Conservation (phyloP, 23 red algal genomes). For the Chondrus crispus region DNA sequence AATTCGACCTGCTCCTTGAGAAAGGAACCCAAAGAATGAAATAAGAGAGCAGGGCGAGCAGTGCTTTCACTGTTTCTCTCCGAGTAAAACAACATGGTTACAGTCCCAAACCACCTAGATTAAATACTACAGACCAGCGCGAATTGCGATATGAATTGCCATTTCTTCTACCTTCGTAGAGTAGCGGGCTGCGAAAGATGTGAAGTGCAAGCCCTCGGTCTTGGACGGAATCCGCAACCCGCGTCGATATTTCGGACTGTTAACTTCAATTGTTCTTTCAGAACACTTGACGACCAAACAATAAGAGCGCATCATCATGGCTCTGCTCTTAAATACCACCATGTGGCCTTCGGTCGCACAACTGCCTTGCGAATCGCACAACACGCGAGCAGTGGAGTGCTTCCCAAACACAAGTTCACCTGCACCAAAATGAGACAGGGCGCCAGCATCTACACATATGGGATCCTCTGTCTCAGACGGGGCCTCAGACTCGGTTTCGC, state of each 20-base stretch:
- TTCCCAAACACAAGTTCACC: not conserved
- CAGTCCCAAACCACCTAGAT: no score
- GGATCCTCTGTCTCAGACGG: not conserved
- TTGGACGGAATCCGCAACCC: constrained; percentile 9
- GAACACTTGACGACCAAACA: not conserved
- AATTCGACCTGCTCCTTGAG: no score
- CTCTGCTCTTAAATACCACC: not conserved
- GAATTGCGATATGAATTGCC: constrained; percentile 14
- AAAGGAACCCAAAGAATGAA: no score
- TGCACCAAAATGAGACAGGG: not conserved
- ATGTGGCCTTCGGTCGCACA: constrained; percentile 22
- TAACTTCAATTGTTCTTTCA: not conserved
- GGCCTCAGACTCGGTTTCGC: not conserved
- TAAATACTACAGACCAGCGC: constrained; percentile 13
- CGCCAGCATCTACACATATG: not conserved
- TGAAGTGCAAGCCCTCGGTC: not conserved
- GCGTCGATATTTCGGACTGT: constrained; percentile 27
- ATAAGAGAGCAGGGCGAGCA: no score
- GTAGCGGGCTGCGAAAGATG: constrained; percentile 16
- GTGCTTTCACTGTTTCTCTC: no score
- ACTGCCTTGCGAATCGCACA: not conserved
- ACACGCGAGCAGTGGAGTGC: not conserved
- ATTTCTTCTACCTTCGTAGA: not conserved
- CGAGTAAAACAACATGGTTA: no score
- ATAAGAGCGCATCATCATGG: constrained; percentile 32